phyloP scores from a whole-genome alignment of 192 early-diverging fungal genomes.

The Coemansia sp. region DNA sequence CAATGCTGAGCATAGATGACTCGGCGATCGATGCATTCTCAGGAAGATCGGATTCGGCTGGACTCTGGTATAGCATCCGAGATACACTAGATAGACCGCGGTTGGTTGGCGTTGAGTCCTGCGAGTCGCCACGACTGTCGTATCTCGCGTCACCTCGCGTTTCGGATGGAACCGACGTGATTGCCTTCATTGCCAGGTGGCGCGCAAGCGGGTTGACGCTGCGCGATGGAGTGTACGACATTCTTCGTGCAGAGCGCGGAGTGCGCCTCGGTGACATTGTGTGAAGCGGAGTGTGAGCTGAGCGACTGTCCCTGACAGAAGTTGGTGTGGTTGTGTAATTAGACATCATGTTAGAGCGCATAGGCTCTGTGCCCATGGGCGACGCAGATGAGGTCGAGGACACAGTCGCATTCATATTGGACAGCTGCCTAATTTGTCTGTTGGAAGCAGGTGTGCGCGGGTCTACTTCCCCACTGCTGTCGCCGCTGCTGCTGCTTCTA shows the following conservation, averaged over 20 bases:
- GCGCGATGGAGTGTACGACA: conserved; percentile 30
- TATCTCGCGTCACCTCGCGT: conserved; percentile 4
- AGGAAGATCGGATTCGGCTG: not conserved
- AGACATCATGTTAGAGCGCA: conserved; percentile 41
- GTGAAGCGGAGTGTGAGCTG: not conserved
- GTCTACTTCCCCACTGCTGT: not conserved
- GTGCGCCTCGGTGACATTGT: conserved; percentile 21
- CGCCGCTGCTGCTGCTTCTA: not conserved
- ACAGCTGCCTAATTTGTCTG: not conserved
- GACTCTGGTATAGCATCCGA: not conserved
- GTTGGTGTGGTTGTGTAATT: conserved; percentile 24
- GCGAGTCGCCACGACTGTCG: not conserved
- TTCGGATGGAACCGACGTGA: conserved; percentile 22
- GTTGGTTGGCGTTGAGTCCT: conserved; percentile 10
- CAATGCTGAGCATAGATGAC: conserved; percentile 11
- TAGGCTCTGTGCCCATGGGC: conserved; percentile 39
- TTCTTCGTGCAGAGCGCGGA: conserved; percentile 17
- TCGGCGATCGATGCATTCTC: conserved; percentile 3
- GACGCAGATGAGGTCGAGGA: conserved; percentile 38
- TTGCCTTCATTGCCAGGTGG: conserved; percentile 42
- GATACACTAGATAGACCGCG: not conserved
- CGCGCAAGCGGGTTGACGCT: conserved; percentile 49
- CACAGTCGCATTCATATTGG: conserved; percentile 8
- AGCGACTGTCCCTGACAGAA: not conserved
- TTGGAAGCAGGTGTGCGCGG: not conserved